These are phyloP conservation scores for Corniculantispora saksenae DNA, from an alignment of 2,329 filamentous ascomycete genomes.

Conservation along the genomic window DNA sequence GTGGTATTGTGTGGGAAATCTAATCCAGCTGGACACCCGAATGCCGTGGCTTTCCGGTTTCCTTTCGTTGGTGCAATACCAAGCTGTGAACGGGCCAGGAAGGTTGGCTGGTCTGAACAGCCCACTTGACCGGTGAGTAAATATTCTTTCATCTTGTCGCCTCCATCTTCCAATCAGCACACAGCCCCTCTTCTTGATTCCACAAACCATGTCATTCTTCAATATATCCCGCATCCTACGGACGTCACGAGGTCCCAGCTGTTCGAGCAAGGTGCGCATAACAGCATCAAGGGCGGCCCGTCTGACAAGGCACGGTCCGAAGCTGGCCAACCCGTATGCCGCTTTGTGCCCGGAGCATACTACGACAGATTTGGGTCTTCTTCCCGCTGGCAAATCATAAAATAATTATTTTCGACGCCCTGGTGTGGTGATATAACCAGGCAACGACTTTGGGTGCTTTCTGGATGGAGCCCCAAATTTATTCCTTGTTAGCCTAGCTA, in stretches of 20 bases:
- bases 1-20: conserved; percentile 71
- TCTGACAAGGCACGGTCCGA: conserved; percentile 11
- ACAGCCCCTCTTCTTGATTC: not conserved
- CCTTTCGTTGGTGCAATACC: conserved; percentile 74
- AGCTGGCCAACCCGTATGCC: conserved; percentile 5
- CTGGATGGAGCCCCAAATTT: conserved; percentile 13
- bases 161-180: not conserved
- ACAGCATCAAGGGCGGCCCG: conserved; percentile 1
- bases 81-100: conserved; percentile 72
- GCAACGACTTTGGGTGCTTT: not conserved
- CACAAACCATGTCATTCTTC: not conserved
- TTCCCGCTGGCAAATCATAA: not conserved
- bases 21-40: conserved; percentile 72
- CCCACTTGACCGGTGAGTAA: conserved; percentile 83
- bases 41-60: conserved; percentile 89
- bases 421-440: not conserved
- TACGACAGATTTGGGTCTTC: not conserved
- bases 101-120: conserved; percentile 73
- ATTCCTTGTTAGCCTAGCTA: conserved; percentile 5
- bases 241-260: conserved; percentile 3
- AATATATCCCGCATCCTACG: not conserved
- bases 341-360: not conserved
- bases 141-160: conserved; percentile 21
- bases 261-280: not conserved
- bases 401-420: conserved; percentile 1